Conservation (phyloP, 352 stramenopile genomes). For the Pythium phragmiticola region DNA sequence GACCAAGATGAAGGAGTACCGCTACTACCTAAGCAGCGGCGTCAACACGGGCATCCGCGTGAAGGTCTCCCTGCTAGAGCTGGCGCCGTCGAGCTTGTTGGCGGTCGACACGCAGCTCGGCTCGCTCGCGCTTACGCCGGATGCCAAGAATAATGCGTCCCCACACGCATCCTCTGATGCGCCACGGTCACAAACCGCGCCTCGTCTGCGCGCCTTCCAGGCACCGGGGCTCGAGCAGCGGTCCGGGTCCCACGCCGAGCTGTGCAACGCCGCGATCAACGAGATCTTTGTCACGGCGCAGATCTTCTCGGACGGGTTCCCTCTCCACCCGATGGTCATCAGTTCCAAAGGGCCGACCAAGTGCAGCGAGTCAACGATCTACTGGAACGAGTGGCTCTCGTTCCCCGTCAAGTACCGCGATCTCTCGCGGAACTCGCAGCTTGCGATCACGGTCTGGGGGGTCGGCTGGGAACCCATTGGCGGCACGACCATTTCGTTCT, state of each 20-base stretch:
- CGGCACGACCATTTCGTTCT: constrained; percentile 86
- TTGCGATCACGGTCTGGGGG: constrained; percentile 85
- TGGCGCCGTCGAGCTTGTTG: constrained; percentile 41
- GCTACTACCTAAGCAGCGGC: constrained; percentile 87
- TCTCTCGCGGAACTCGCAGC: constrained; percentile 78
- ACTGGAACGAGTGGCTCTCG: constrained; percentile 88
- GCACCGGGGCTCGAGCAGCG: constrained; percentile 54
- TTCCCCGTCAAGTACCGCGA: constrained; percentile 87
- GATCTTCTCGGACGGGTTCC: constrained; percentile 81
- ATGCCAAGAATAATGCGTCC: constrained; percentile 10
- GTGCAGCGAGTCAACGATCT: constrained; percentile 84
- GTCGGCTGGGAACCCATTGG: constrained; percentile 80
- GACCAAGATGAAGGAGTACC: constrained; percentile 84
- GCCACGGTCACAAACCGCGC: neutral
- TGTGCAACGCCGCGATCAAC: constrained; percentile 80
- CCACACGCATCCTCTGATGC: neutral
- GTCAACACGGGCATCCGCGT: constrained; percentile 78
- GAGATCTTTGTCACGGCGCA: constrained; percentile 90
- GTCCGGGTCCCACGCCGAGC: constrained; percentile 54
- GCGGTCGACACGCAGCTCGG: constrained; percentile 13
- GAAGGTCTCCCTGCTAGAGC: constrained; percentile 77
- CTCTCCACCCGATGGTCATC: constrained; percentile 82
- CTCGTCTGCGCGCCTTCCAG: constrained; percentile 31
- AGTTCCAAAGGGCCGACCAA: constrained; percentile 85
- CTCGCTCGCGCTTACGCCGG: constrained; percentile 18